These are phyloP conservation scores for Mycosphaerella sp. DNA, from an alignment of 2,329 filamentous ascomycete genomes.

Conservation along the genomic window DNA sequence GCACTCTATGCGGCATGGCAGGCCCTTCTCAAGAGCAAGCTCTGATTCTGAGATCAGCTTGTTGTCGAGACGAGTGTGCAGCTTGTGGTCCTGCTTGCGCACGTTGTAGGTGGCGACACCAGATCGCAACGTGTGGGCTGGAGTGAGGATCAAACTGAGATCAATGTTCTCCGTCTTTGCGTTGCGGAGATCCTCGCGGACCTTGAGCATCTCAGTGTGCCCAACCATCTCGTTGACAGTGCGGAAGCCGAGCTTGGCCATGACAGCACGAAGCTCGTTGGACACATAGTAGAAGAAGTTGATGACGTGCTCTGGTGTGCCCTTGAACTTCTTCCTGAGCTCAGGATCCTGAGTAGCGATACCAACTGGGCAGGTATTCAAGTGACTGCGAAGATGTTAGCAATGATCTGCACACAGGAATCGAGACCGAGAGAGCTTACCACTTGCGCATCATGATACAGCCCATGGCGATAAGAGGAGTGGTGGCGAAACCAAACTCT, in stretches of 20 bases:
- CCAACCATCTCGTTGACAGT: conserved; percentile 98
- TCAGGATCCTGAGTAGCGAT: conserved; percentile 96
- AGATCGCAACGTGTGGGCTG: conserved; percentile 89
- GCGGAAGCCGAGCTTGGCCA: conserved; percentile 91
- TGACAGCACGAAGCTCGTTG: conserved; percentile 92
- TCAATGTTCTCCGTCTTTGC: conserved; percentile 91
- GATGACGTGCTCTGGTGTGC: conserved; percentile 91
- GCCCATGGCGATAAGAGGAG: conserved; percentile 91
- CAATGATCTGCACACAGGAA: neutral
- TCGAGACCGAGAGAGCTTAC: conserved; percentile 27
- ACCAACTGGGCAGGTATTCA: conserved; percentile 82
- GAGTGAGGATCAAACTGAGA: conserved; percentile 83
- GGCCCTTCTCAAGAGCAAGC: conserved; percentile 85
- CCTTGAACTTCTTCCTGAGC: conserved; percentile 85
- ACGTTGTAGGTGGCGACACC: conserved; percentile 97
- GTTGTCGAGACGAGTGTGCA: conserved; percentile 90
- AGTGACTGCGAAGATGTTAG: conserved; percentile 28
- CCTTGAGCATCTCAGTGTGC: conserved; percentile 76
- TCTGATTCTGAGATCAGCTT: conserved; percentile 96
- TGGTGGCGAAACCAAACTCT: conserved; percentile 94
- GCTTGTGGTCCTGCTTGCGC: conserved; percentile 91
- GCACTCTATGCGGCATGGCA: conserved; percentile 88
- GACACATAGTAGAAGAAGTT: conserved; percentile 99
- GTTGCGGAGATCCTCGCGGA: conserved; percentile 81
- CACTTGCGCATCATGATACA: conserved; percentile 90